Percentiles rank a stretch among this genome's conserved stretches.
Evolutionary conservation across 2,329 filamentous ascomycete genomes (phyloP).

Genomic region (Ceratocystis variospora): DNA sequence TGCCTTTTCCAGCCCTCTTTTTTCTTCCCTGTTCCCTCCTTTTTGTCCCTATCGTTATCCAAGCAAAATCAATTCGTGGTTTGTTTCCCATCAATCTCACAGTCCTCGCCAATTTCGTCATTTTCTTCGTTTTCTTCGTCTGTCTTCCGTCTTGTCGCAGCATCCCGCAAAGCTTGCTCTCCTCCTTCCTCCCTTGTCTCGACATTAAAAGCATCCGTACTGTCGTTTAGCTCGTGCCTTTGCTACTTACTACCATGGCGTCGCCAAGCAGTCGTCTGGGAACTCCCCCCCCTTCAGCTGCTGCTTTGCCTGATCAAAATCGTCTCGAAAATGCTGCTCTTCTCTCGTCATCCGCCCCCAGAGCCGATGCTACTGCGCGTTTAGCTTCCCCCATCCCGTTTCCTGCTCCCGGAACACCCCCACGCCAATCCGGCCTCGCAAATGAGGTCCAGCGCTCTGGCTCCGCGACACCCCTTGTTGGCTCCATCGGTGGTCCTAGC

Average conservation of each 20-base stretch:
- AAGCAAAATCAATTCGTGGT: background rate
- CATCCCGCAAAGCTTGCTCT: background rate
- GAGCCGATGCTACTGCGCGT: constrained; percentile 33
- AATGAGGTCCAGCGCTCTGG: constrained; percentile 26
- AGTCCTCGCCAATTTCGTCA: background rate
- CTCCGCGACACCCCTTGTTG: constrained; percentile 30
- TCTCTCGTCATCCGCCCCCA: constrained; percentile 15
- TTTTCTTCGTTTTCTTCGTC: background rate
- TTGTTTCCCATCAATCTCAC: background rate
- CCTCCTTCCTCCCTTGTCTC: background rate
- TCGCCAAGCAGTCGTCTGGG: constrained; percentile 12
- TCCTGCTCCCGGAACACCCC: constrained; percentile 31
- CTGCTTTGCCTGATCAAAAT: background rate
- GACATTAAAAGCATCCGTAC: background rate
- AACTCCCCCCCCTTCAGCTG: constrained; percentile 4
- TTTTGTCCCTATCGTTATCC: constrained; percentile 3
- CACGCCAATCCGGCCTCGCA: constrained; percentile 27
- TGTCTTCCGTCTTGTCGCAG: background rate
- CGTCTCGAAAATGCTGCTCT: constrained; percentile 9
- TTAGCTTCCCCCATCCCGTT: constrained; percentile 43
- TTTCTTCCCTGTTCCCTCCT: background rate
- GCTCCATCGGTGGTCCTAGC: constrained; percentile 47
- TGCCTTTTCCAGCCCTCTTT: constrained; percentile 1
- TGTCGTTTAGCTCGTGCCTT: background rate
- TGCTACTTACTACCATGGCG: constrained; percentile 8